Evolutionary conservation across 139 green algal genomes (phyloP).

Genomic region (Tetradesmus lagerheimii): DNA sequence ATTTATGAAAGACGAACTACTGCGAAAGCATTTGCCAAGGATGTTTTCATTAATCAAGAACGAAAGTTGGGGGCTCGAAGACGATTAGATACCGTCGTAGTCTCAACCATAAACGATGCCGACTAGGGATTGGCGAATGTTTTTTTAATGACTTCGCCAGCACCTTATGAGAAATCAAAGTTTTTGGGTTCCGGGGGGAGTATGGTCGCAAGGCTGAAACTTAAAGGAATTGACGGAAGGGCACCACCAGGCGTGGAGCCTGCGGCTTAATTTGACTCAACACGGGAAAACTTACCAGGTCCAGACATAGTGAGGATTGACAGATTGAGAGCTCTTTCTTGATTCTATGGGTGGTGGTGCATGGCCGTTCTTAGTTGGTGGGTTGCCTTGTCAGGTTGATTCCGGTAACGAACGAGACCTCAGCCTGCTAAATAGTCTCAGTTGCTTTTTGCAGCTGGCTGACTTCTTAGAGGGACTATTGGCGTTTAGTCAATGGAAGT

Average conservation of each 20-base stretch:
- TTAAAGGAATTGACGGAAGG: conserved; percentile 98
- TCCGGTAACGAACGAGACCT: conserved; percentile 98
- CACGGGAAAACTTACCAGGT: conserved; percentile 96
- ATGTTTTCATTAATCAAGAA: conserved; percentile 99
- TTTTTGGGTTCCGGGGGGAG: conserved; percentile 98
- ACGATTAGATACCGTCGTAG: conserved; percentile 99
- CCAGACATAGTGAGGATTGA: conserved; percentile 96
- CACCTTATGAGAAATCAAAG: conserved; percentile 99
- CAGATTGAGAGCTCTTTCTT: conserved; percentile 98
- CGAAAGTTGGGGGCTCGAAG: conserved; percentile 99
- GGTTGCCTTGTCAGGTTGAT: conserved; percentile 97
- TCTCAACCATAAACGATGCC: conserved; percentile 99
- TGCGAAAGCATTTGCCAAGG: conserved; percentile 99
- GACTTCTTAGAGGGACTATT: conserved; percentile 98
- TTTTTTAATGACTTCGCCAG: conserved; percentile 96
- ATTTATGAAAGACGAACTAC: conserved; percentile 99
- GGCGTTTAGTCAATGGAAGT: conserved; percentile 96
- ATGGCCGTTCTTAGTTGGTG: conserved; percentile 91
- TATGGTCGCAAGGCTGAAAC: conserved; percentile 97
- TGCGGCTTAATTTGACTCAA: conserved; percentile 98
- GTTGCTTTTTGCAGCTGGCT: conserved; percentile 74
- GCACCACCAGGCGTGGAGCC: conserved; percentile 95
- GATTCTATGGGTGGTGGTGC: conserved; percentile 91
- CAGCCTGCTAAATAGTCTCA: conserved; percentile 96
- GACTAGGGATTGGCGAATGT: conserved; percentile 97